Evolutionary conservation across 441 rosid species (phyloP).

Genomic region (Erysimum pusillum): DNA sequence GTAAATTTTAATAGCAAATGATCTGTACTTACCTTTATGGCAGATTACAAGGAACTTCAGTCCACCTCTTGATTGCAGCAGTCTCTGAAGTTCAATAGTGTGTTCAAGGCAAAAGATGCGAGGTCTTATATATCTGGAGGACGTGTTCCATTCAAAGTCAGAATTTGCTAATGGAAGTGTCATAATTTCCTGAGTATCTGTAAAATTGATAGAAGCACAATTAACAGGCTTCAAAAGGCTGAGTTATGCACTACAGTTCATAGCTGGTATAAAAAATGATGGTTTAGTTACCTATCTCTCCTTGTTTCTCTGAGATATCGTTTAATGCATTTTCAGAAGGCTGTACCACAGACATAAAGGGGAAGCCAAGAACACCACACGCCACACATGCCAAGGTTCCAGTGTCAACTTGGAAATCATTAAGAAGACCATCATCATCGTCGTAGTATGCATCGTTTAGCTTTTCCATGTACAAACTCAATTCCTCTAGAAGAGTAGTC

Average conservation of each 20-base stretch:
- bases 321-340: constrained; percentile 64
- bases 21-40: constrained; percentile 79
- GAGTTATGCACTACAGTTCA: constrained; percentile 30
- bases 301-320: constrained; percentile 47
- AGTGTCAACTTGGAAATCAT: constrained; percentile 94
- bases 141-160: constrained; percentile 61
- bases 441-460: constrained; percentile 68
- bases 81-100: constrained; percentile 78
- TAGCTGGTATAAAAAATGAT: constrained; percentile 6
- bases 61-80: constrained; percentile 83
- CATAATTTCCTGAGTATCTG: constrained; percentile 47
- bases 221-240: constrained; percentile 29
- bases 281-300: constrained; percentile 38
- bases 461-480: constrained; percentile 88
- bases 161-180: constrained; percentile 41
- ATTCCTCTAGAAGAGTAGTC: constrained; percentile 72
- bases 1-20: constrained; percentile 12
- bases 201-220: constrained; percentile 37
- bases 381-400: constrained; percentile 92
- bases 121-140: constrained; percentile 72
- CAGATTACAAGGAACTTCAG: constrained; percentile 81
- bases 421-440: constrained; percentile 74
- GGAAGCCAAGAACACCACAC: constrained; percentile 98
- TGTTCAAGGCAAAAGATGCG: constrained; percentile 98
- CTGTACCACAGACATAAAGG: constrained; percentile 94